Evolutionary conservation across 2,329 filamentous ascomycete species (phyloP).

Genomic region (Ascosphaera acerosa): DNA sequence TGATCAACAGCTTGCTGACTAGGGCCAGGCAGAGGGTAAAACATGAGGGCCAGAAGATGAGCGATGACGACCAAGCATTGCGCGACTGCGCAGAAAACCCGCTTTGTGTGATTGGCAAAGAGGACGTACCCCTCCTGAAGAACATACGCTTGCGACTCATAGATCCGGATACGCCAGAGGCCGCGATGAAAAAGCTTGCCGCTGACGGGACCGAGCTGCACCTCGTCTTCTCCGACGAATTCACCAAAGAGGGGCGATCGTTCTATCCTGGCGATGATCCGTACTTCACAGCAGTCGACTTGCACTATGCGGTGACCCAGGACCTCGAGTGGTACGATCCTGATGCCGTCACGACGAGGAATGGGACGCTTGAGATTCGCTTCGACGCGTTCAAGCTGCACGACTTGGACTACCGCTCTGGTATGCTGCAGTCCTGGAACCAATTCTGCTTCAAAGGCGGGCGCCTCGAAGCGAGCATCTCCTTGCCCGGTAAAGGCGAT

Average conservation of each 20-base stretch:
- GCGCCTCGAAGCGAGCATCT: slow-evolving; percentile 42
- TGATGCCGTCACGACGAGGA: slow-evolving; percentile 35
- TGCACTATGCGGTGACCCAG: slow-evolving; percentile 47
- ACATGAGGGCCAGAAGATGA: neutral
- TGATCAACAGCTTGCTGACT: no score
- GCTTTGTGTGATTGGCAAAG: slow-evolving; percentile 24
- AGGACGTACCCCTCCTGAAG: slow-evolving; percentile 26
- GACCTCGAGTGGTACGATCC: slow-evolving; percentile 52
- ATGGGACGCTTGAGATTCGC: slow-evolving; percentile 36
- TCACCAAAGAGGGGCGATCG: slow-evolving; percentile 38
- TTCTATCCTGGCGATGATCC: slow-evolving; percentile 48
- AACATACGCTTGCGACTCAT: slow-evolving; percentile 37
- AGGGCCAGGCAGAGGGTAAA: no score
- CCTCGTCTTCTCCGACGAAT: slow-evolving; percentile 47
- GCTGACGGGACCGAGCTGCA: slow-evolving; percentile 35
- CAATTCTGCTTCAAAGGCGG: slow-evolving; percentile 48
- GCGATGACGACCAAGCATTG: slow-evolving; percentile 1
- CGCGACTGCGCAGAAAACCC: slow-evolving; percentile 16
- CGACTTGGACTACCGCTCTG: slow-evolving; percentile 39
- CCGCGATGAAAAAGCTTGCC: slow-evolving; percentile 29
- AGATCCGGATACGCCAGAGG: slow-evolving; percentile 39
- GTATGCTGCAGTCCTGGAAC: slow-evolving; percentile 55
- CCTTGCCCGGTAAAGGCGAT: slow-evolving; percentile 39
- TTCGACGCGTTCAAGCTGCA: slow-evolving; percentile 42
- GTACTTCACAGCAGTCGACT: slow-evolving; percentile 39